Evolutionary conservation across 1,284 basidiomycete species (phyloP).

Genomic region (Apiotrichum montevideense): DNA sequence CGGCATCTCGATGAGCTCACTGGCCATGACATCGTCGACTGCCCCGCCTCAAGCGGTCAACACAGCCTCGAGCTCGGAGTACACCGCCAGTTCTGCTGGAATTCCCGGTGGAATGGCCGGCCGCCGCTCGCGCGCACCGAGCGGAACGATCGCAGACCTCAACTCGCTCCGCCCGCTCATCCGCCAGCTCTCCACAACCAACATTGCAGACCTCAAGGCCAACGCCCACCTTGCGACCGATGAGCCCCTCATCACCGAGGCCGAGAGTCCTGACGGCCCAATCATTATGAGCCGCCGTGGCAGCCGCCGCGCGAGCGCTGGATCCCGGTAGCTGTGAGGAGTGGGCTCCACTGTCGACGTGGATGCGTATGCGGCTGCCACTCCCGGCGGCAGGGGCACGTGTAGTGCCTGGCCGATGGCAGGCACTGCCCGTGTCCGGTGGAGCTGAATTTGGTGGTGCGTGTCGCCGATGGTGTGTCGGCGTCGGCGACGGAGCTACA

Average conservation of each 20-base stretch:
- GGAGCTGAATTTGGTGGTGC: too few species aligned
- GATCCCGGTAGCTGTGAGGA: neutral
- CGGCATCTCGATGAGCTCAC: slow-evolving; percentile 30
- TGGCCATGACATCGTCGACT: slow-evolving; percentile 12
- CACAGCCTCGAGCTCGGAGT: slow-evolving; percentile 5
- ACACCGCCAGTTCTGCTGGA: neutral
- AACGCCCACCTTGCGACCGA: slow-evolving; percentile 4
- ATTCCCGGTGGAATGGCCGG: slow-evolving; percentile 5
- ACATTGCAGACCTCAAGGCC: slow-evolving; percentile 17
- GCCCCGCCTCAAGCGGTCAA: neutral
- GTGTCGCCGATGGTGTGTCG: too few species aligned
- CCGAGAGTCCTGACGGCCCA: slow-evolving; percentile 5
- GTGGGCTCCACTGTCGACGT: neutral
- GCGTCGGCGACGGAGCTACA: too few species aligned
- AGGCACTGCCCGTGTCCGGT: too few species aligned
- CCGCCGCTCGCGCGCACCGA: slow-evolving; percentile 16
- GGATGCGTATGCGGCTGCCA: too few species aligned
- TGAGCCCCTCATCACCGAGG: slow-evolving; percentile 24
- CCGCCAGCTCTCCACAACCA: slow-evolving; percentile 23
- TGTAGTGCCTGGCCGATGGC: too few species aligned
- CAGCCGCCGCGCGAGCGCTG: neutral
- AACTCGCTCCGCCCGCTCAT: slow-evolving; percentile 21
- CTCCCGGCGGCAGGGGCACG: too few species aligned
- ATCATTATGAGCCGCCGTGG: neutral
- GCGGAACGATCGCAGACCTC: slow-evolving; percentile 7